Base-by-base conservation (phyloP, 1,284 basidiomycete genomes). In the Sporisorium scitamineum region DNA sequence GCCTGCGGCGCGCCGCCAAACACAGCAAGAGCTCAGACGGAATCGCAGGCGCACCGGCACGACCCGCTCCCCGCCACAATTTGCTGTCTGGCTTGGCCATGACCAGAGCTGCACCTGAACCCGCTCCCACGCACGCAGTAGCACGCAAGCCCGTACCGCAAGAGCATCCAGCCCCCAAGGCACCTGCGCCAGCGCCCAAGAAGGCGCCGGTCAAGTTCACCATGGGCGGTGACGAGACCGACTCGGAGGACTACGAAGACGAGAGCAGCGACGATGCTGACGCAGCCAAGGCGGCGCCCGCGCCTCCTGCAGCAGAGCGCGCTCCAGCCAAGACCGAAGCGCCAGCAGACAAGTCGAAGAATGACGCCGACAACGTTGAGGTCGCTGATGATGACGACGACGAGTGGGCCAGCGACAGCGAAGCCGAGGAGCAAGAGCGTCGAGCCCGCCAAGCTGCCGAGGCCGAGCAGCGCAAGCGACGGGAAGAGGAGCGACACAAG, bases 401-500 rank as follows among this genome's bases (percentile, higher is more conserved):
- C 55, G 84, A 79, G 7, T 86, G 85, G 84, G 75, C 81, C 10
- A 83, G 82, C 63, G 85, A 85, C 57, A 75, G 78, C 37, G 76
- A 80, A 54, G 81, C 82, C 14, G 85, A 86, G 37, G 84, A 82
- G 52, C 81, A 81, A n/a, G 78, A 84, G 51, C 80, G 78, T 18
- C 73, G 76, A 44, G 80, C 83, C 3, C 80, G 77, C 41, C 71
- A 77, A 34, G 77, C 79, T 20, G 81, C 77, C 20, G 78, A 73
- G 45, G 80, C 81, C 39, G 89, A 89, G 27, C 70, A 66, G 11
- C 61, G 73, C 54, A 64, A 60, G 89, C 88, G n/a, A 64, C 89
- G 76, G 44, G 91, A 92, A 80, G 90, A 89, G 18, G 89, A 90
- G 79, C 88, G 91, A 7, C 90, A 93, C 80, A 88, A 89, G 34